A percentile compares a stretch with the other conserved stretches of the same genome.
These are phyloP conservation scores for Ogataea minuta DNA, from an alignment of 805 yeast genomes.

Conservation along the genomic window DNA sequence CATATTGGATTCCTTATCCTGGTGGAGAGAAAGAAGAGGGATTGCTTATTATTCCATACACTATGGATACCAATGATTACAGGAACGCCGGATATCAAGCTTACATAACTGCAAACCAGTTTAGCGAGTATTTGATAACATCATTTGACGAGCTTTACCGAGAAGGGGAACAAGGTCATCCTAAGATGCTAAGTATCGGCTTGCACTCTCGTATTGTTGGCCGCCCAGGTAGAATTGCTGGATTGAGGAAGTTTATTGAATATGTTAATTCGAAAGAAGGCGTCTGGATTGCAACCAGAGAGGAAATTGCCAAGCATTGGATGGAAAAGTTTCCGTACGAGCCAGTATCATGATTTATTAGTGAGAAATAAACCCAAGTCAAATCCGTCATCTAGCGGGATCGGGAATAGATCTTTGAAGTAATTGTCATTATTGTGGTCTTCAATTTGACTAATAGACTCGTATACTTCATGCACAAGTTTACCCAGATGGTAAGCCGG, in stretches of 20 bases:
- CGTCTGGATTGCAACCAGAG: conserved; percentile 40
- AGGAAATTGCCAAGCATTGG: conserved; percentile 33
- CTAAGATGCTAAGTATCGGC: conserved; percentile 38
- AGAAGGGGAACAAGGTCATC: conserved; percentile 28
- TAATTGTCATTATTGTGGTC: conserved; percentile 13
- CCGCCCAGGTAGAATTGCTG: conserved; percentile 37
- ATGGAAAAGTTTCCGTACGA: conserved; percentile 13
- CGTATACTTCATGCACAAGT: conserved; percentile 16
- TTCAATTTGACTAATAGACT: conserved; percentile 13
- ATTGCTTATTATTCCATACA: conserved; percentile 28
- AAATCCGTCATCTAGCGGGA: conserved; percentile 15
- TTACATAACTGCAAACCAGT: conserved; percentile 26
- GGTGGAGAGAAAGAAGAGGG: conserved; percentile 24
- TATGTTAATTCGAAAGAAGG: conserved; percentile 33
- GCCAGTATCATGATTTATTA: not conserved
- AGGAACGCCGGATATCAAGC: conserved; percentile 26
- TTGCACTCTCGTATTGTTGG: conserved; percentile 37
- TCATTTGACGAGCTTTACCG: conserved; percentile 37
- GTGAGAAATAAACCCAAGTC: conserved; percentile 11
- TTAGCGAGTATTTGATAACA: conserved; percentile 32
- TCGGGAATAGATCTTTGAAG: conserved; percentile 17
- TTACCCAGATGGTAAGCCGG: conserved; percentile 15
- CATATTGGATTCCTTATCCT: conserved; percentile 33
- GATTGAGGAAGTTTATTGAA: conserved; percentile 34
- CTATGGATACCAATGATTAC: conserved; percentile 29